Conservation (phyloP, 2,329 filamentous ascomycete species). For the Ophiognomonia clavigignenti-juglandacearum region DNA sequence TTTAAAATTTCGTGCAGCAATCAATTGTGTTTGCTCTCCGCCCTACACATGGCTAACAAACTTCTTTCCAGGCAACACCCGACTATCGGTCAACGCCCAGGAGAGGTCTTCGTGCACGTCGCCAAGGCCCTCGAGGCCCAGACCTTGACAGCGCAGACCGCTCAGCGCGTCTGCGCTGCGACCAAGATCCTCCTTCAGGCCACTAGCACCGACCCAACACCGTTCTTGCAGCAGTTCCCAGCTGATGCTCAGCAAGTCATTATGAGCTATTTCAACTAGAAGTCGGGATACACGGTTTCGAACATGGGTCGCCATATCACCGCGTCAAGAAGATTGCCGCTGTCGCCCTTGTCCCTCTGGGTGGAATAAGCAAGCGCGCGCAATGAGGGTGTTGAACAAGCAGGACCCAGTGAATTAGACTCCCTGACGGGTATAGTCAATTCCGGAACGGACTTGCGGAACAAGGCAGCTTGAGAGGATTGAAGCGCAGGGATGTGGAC, state of each 20-base stretch:
- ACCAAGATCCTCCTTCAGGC: constrained; percentile 73
- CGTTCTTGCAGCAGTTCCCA: constrained; percentile 69
- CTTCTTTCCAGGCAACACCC: constrained; percentile 69
- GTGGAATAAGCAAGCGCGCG: too few species aligned
- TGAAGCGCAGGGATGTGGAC: too few species aligned
- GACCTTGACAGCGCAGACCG: constrained; percentile 80
- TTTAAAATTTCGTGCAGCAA: constrained; percentile 23
- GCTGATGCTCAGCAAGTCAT: constrained; percentile 78
- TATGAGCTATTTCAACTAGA: constrained; percentile 69
- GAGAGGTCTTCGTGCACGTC: constrained; percentile 79
- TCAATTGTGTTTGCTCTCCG: neutral
- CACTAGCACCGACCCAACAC: constrained; percentile 70
- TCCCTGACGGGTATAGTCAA: too few species aligned
- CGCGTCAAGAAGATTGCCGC: neutral
- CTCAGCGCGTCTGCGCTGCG: constrained; percentile 68
- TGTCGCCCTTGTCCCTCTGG: constrained; percentile 1
- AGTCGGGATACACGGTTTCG: neutral
- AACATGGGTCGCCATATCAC: neutral
- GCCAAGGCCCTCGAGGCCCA: constrained; percentile 87
- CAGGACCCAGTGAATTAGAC: too few species aligned
- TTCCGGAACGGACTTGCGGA: too few species aligned
- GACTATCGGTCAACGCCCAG: constrained; percentile 69
- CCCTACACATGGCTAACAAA: constrained; percentile 3
- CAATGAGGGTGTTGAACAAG: too few species aligned
- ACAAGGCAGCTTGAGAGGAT: too few species aligned